These are phyloP conservation scores for Tetraselmis chui DNA, from an alignment of 139 green algal species.

Conservation along the genomic window DNA sequence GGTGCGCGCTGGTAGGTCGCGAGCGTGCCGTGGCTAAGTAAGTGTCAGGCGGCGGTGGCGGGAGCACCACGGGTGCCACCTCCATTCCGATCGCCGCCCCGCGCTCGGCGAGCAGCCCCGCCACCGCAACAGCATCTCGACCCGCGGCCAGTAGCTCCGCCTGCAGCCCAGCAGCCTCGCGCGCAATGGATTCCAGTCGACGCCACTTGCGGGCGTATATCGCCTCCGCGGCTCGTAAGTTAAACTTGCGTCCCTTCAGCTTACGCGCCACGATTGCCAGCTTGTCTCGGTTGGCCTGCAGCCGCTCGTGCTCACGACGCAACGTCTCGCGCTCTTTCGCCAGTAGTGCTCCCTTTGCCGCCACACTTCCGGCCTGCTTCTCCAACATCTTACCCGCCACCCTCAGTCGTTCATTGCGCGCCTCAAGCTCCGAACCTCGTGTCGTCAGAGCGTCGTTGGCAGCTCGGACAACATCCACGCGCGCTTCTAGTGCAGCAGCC, in stretches of 20 bases:
- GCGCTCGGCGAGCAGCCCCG: neutral
- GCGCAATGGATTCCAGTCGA: neutral
- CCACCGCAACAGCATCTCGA: neutral
- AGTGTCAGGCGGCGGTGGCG: neutral
- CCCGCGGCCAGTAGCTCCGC: neutral
- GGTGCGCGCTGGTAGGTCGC: neutral
- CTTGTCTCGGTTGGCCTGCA: neutral
- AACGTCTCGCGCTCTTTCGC: neutral
- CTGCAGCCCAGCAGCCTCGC: neutral
- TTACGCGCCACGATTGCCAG: neutral
- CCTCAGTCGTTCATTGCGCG: neutral
- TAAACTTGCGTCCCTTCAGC: neutral
- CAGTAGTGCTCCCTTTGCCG: neutral
- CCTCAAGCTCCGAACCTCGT: neutral
- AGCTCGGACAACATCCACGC: neutral
- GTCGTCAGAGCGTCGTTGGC: neutral
- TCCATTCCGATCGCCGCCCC: neutral
- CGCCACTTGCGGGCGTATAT: neutral
- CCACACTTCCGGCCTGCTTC: neutral
- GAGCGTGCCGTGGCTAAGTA: neutral
- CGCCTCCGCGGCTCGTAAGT: neutral
- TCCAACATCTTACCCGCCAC: neutral
- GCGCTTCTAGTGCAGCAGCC: neutral
- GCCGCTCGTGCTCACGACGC: neutral
- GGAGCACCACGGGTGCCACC: neutral